Evolutionary conservation across 805 yeast genomes (phyloP).

Genomic region (Jamesozyma piceae): DNA sequence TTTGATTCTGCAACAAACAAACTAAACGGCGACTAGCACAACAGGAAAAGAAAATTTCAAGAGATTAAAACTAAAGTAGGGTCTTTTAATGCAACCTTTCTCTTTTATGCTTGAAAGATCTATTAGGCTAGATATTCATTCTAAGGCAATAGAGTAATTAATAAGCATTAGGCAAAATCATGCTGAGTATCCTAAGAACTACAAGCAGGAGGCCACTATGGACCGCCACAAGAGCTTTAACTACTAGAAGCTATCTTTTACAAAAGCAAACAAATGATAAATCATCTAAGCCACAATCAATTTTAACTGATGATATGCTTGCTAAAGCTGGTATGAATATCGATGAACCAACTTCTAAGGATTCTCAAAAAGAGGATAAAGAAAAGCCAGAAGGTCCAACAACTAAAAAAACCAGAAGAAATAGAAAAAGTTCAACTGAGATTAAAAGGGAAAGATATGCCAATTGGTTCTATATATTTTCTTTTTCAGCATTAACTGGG

Average conservation of each 20-base stretch:
- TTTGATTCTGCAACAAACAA: no score
- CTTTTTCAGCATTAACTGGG: slow-evolving; percentile 40
- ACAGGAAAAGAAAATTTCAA: no score
- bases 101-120: no score
- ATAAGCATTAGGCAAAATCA: no score
- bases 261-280: slow-evolving; percentile 12
- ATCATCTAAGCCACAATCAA: slow-evolving; percentile 34
- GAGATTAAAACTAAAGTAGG: no score
- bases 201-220: slow-evolving; percentile 2
- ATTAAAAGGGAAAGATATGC: slow-evolving; percentile 76
- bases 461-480: slow-evolving; percentile 56
- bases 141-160: no score
- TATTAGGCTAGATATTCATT: no score
- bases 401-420: slow-evolving; percentile 35
- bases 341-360: slow-evolving; percentile 28
- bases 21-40: no score
- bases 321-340: slow-evolving; percentile 76
- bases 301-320: slow-evolving; percentile 72
- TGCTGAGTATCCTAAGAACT: slow-evolving; percentile 3
- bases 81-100: no score
- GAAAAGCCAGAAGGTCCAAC: slow-evolving; percentile 11
- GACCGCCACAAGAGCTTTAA: slow-evolving; percentile 4
- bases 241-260: slow-evolving; percentile 4
- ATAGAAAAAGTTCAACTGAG: slow-evolving; percentile 63
- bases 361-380: slow-evolving; percentile 12